Evolutionary conservation across 192 early-diverging fungal genomes (phyloP), one percentile per base, ranked within the genome.

Genomic region (Lobosporangium transversale): DNA sequence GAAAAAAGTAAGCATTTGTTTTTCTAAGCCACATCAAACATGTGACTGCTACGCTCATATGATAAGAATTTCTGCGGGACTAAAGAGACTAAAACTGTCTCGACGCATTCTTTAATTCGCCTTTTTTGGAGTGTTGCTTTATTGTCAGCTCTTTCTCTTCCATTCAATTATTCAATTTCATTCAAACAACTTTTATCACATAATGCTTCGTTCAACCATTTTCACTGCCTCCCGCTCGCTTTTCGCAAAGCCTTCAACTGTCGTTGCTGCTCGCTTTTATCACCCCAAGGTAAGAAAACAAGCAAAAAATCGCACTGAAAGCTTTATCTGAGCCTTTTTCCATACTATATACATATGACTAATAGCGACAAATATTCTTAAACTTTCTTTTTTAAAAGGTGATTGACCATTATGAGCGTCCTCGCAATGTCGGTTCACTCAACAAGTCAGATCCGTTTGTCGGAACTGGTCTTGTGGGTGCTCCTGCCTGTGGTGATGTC

Each of bases 371-470:
- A 3, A 59, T 47, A 21, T 52, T 21, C 37, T 36, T 47, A 62
- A 52, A 23, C 49, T 2, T 52, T 33, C 4, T 15, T 26, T 20
- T 31, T 26, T 26, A 45, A 10, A 59, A 94, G 89, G 97, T 99
- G 15, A 96, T 99, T 81, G 96, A 99, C 79, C 97, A 99, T 83
- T 99, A 99, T 80, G 94, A 97, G 79, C 87, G 87, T 49, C 97
- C 97, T 43, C 89, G 96, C 73, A 99, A 99, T 79, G 95, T 99
- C 62, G 97, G 97, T 42, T 95, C 95, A 7, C 83, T 99, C 51
- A 84, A 88, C 68, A 96, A 96, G 80, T 85, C 80, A 47, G 92
- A 95, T 79, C 87, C 91, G 17, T 89, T 91, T 56, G 96, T 99
- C 31, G 97, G 97, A 43, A 99, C 97, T 9, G 97, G 97, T n/a